These are phyloP conservation scores for Zychaea mexicana DNA, from an alignment of 371 early-diverging fungal genomes.

Conservation along the genomic window DNA sequence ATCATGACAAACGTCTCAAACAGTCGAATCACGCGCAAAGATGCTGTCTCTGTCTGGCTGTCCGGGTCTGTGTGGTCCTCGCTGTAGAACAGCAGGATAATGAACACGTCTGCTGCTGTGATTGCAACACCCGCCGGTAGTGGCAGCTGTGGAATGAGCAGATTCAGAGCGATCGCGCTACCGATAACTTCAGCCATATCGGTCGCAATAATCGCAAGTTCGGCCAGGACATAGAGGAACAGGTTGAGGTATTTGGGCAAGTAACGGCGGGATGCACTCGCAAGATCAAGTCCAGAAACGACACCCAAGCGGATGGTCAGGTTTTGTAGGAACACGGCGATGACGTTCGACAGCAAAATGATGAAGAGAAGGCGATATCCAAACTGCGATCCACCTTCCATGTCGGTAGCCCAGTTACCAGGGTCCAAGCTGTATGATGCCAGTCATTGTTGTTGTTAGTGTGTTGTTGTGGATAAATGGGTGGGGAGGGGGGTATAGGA, in stretches of 20 bases:
- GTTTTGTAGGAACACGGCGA: slow-evolving; percentile 79
- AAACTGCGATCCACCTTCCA: slow-evolving; percentile 74
- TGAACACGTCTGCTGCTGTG: slow-evolving; percentile 76
- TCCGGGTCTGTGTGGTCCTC: slow-evolving; percentile 44
- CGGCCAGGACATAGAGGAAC: slow-evolving; percentile 70
- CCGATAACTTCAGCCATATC: slow-evolving; percentile 88
- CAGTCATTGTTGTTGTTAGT: not conserved
- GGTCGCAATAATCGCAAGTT: slow-evolving; percentile 76
- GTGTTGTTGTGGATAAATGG: not conserved
- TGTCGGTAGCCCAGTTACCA: slow-evolving; percentile 81
- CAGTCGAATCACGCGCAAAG: slow-evolving; percentile 50
- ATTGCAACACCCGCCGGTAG: slow-evolving; percentile 78
- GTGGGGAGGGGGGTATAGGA: too few relatives aligned
- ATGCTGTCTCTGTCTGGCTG: slow-evolving; percentile 17
- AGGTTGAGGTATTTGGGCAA: slow-evolving; percentile 60
- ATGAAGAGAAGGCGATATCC: slow-evolving; percentile 76
- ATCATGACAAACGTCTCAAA: slow-evolving; percentile 74
- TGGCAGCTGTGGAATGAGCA: slow-evolving; percentile 73
- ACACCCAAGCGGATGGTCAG: slow-evolving; percentile 79
- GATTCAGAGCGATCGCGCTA: slow-evolving; percentile 78
- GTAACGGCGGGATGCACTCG: slow-evolving; percentile 64
- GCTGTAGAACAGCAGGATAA: slow-evolving; percentile 69
- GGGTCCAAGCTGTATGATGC: slow-evolving; percentile 55
- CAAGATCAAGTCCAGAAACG: slow-evolving; percentile 77
- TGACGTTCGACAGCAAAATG: slow-evolving; percentile 73